phyloP scores from a whole-genome alignment of 805 yeast species.

The Allodekkera sacchari region DNA sequence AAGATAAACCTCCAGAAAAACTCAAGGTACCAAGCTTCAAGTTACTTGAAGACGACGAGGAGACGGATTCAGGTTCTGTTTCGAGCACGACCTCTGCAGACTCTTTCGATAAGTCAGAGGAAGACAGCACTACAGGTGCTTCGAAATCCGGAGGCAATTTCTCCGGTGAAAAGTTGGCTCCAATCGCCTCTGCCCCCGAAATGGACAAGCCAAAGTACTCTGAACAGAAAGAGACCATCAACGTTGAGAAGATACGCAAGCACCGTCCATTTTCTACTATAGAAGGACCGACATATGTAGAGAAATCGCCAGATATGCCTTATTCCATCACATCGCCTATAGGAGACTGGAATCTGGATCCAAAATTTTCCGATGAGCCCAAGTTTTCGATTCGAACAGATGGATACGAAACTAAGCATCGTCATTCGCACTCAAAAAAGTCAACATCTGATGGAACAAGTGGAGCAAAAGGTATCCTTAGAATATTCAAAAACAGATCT shows the following conservation, averaged over 20 bases:
- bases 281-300: conserved; percentile 22
- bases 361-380: conserved; percentile 28
- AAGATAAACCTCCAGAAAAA: too few relatives aligned
- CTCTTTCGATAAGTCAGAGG: too few relatives aligned
- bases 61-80: too few relatives aligned
- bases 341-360: too few relatives aligned
- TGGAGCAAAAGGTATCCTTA: conserved; percentile 22
- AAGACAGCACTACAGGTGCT: too few relatives aligned
- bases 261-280: conserved; percentile 31
- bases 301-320: too few relatives aligned
- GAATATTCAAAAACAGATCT: conserved; percentile 19
- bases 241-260: too few relatives aligned
- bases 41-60: too few relatives aligned
- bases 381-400: conserved; percentile 42
- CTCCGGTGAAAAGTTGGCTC: conserved; percentile 27
- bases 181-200: conserved; percentile 29
- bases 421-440: conserved; percentile 20
- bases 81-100: too few relatives aligned
- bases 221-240: conserved; percentile 4
- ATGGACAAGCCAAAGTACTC: conserved; percentile 3
- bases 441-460: conserved; percentile 18
- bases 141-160: too few relatives aligned
- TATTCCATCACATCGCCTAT: too few relatives aligned
- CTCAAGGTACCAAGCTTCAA: too few relatives aligned
- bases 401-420: conserved; percentile 13